Base-by-base conservation (phyloP, 177 flowering plant genomes). In the Vitis hybrid region DNA sequence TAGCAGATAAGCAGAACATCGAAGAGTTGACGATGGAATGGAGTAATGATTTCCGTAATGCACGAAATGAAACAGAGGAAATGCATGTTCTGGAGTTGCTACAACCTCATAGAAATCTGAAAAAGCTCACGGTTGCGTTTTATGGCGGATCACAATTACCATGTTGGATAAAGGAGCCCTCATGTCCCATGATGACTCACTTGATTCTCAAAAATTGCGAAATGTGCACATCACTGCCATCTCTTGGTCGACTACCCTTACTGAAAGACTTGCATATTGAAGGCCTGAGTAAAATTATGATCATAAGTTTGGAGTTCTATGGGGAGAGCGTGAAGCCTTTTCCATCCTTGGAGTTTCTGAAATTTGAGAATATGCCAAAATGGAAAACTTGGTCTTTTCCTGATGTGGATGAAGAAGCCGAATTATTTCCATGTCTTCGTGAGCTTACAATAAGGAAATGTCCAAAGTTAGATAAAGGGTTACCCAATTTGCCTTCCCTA, bases 121-220 rank as follows among this genome's bases (percentile, higher is more conserved):
- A 57, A 64, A 30, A 18, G 24, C 72, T 74, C 13, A 15, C 0
- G 1, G 51, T 74, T 11, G 2, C 1, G 2, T 14, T 0, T 30
- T 74, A 68, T 51, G 3, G 64, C 46, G 76, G 76, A 12, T 0
- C 12, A 18, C 6, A 17, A 49, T 63, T 74, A 12, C 64, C 76
- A 68, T 14, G 17, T 49, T 74, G 76, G 72, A 15, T 68, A 18
- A 60, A 58, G 1, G 6, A 56, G 50, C 68, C 56, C 1, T 61
- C 67, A 10, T 55, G 21, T 10, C 14, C 62, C 3, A 49, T 62
- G 6, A 1, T 73, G 8, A 30, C n/a, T 2, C 1, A 1, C 46
- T 14, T 73, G 2, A 27, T 1, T 0, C 71, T 73, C 14, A 3
- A 1, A 3, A 1, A 17, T 12, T 73, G 71, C 49, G 11, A n/a